Conservation (phyloP, 2,329 filamentous ascomycete species). For the Diplodia scrobiculata region DNA sequence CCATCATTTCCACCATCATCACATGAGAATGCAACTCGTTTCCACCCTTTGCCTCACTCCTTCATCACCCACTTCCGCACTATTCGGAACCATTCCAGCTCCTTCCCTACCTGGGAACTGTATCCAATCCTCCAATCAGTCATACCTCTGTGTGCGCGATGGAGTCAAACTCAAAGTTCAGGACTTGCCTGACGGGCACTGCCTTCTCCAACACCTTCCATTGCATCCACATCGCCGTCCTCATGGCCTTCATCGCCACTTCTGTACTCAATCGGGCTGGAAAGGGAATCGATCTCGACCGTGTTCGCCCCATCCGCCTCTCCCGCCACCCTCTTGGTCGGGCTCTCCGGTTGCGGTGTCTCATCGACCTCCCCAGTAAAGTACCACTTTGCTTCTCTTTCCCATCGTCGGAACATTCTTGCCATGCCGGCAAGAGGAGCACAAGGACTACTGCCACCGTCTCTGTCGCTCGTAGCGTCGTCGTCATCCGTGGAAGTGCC, state of each 20-base stretch:
- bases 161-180: conserved; percentile 1
- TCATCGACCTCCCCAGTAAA: conserved; percentile 1
- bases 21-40: background rate
- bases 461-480: background rate
- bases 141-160: background rate
- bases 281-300: background rate
- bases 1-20: background rate
- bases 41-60: background rate
- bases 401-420: background rate
- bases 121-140: background rate
- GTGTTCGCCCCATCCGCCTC: background rate
- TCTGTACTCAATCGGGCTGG: background rate
- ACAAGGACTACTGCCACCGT: background rate
- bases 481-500: background rate
- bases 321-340: background rate
- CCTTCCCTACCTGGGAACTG: background rate
- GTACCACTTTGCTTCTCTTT: background rate
- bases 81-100: background rate
- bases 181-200: conserved; percentile 13
- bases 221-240: background rate
- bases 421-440: background rate
- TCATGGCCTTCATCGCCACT: background rate
- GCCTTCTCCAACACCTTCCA: background rate
- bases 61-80: background rate
- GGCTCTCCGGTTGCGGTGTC: conserved; percentile 15